Percentiles rank a stretch among this genome's conserved stretches.
phyloP scores from a whole-genome alignment of 768 basidiomycete genomes.

The Hygrophoropsis aurantiaca region DNA sequence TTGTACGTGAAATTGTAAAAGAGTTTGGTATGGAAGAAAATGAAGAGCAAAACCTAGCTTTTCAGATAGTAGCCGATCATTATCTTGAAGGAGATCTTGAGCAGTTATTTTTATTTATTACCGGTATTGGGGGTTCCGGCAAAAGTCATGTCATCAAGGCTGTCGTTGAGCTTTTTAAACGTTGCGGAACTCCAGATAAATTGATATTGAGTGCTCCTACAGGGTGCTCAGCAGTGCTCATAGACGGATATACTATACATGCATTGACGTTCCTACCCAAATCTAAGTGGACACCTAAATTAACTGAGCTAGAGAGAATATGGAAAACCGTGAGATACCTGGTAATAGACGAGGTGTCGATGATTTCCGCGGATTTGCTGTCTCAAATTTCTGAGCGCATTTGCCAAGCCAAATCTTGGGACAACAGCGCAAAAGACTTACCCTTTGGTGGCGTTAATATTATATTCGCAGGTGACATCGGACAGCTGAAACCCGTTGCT shows the following conservation, averaged over 20 bases:
- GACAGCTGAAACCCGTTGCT: not conserved
- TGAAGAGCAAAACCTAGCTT: conserved; percentile 11
- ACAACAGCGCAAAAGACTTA: not conserved
- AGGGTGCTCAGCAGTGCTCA: conserved; percentile 25
- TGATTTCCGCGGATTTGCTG: not conserved
- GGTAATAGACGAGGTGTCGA: not conserved
- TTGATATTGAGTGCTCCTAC: conserved; percentile 25
- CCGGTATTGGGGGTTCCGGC: conserved; percentile 29
- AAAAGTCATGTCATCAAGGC: conserved; percentile 28
- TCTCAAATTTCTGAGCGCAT: not conserved
- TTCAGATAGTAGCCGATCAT: conserved; percentile 11
- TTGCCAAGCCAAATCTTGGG: not conserved
- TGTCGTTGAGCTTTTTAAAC: conserved; percentile 16
- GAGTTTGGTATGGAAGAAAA: conserved; percentile 2
- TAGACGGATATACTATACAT: conserved; percentile 30
- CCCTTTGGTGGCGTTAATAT: not conserved
- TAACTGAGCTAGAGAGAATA: conserved; percentile 1
- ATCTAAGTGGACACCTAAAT: conserved; percentile 5
- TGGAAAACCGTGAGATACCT: not conserved
- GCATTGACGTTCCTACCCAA: conserved; percentile 18
- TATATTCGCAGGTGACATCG: not conserved
- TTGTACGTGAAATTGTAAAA: too few species aligned
- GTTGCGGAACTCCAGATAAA: not conserved
- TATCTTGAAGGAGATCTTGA: not conserved
- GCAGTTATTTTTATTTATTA: conserved; percentile 25